Base-by-base conservation (phyloP, 441 rosid genomes). In the Arabidopsis lyrata region DNA sequence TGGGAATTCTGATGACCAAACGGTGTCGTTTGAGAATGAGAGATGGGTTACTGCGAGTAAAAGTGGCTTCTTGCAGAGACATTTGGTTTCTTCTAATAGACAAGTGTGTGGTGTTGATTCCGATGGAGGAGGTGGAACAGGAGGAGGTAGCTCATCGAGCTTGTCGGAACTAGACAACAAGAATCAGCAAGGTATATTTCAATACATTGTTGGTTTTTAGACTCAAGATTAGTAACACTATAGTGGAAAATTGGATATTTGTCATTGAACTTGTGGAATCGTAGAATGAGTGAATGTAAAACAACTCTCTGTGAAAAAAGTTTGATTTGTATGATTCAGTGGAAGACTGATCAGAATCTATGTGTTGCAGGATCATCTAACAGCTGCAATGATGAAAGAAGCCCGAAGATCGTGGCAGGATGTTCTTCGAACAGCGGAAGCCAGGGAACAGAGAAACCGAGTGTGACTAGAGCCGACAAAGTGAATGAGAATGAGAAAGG, bases 101-200 rank as follows among this genome's bases (percentile, higher is more conserved):
- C 93, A 77, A 55, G 89, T 83, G 6, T 58, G 34, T 62, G 53
- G 48, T 57, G 49, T 62, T 22, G 81, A 73, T 32, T 68, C 78
- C 57, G 57, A 55, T 24, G 81, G 71, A 2, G 77, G 50, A 34
- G 72, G 61, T 52, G 86, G 87, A 32, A 5, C 66, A 5, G 49
- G 61, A 22, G 72, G 54, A 55, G 87, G 89, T 16, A 81, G 90
- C 70, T 89, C 91, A 27, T 86, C 90, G 0, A 82, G 84, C 67
- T 45, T 82, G 52, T 85, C 95, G 5, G 95, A 90, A 68, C 48
- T 81, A 38, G 96, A 87, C 57, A 83, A 83, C 66, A 86, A 80
- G 77, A 64, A 83, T 15, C 78, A 78, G 68, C 91, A 86, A 87
- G 92, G 92, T 89, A 78, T 44, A 4, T 16, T 12, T 52, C 27